A percentile compares a stretch with the other conserved stretches of the same genome.
phyloP scores from a whole-genome alignment of 352 stramenopile genomes.

The Phytophthora lateralis region DNA sequence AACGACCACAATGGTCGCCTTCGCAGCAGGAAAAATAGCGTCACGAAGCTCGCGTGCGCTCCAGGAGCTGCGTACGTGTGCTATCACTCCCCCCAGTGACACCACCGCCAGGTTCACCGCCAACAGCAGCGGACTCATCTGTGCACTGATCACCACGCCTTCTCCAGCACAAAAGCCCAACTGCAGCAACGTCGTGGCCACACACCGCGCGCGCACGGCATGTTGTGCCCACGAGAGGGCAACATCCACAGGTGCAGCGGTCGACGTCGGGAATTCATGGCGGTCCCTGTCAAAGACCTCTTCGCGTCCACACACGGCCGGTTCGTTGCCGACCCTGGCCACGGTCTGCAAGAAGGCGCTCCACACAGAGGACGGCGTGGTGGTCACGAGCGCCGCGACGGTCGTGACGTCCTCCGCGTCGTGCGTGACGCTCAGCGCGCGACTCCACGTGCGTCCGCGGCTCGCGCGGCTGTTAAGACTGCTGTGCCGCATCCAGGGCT shows the following conservation, averaged over 20 bases:
- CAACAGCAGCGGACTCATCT: slow-evolving; percentile 51
- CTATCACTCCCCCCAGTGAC: slow-evolving; percentile 58
- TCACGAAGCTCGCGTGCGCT: slow-evolving; percentile 50
- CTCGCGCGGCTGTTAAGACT: slow-evolving; percentile 17
- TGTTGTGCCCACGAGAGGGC: slow-evolving; percentile 38
- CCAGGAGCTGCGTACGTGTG: slow-evolving; percentile 66
- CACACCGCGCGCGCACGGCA: slow-evolving; percentile 32
- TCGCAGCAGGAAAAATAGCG: slow-evolving; percentile 56
- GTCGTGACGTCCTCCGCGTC: slow-evolving; percentile 20
- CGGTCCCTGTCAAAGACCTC: background rate
- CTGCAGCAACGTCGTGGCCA: slow-evolving; percentile 56
- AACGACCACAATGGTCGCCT: slow-evolving; percentile 63
- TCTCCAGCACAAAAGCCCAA: slow-evolving; percentile 63
- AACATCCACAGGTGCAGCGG: slow-evolving; percentile 7
- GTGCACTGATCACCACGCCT: slow-evolving; percentile 58
- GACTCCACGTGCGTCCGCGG: slow-evolving; percentile 26
- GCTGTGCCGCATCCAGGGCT: slow-evolving; percentile 2
- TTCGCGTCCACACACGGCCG: slow-evolving; percentile 33
- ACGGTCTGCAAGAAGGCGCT: slow-evolving; percentile 40
- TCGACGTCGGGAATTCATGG: slow-evolving; percentile 3
- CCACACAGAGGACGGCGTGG: slow-evolving; percentile 30
- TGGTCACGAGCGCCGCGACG: slow-evolving; percentile 25
- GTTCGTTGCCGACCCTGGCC: slow-evolving; percentile 17
- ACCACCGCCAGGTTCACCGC: slow-evolving; percentile 67
- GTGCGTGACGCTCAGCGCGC: slow-evolving; percentile 31